Percentiles rank a stretch among this genome's conserved stretches.
Evolutionary conservation across 2,329 filamentous ascomycete species (phyloP).

Genomic region (Ophiostoma triangulosporum): DNA sequence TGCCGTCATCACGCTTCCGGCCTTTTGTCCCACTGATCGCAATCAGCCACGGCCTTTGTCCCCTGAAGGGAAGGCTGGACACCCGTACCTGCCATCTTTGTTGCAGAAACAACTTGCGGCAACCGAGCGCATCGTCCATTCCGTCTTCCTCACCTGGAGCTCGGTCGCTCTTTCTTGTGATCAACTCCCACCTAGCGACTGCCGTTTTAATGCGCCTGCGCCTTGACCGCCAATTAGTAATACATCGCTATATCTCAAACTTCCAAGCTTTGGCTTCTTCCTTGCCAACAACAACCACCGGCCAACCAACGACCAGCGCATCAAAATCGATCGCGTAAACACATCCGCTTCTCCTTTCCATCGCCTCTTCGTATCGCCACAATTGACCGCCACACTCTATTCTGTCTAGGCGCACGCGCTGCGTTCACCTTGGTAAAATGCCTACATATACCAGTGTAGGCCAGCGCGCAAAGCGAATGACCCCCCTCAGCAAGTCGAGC

Average conservation of each 20-base stretch:
- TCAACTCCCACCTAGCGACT: neutral
- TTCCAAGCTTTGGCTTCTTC: neutral
- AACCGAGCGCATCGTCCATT: neutral
- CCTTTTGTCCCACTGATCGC: neutral
- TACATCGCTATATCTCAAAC: neutral
- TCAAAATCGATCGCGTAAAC: too few relatives aligned
- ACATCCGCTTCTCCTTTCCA: neutral
- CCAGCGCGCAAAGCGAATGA: slow-evolving; percentile 1
- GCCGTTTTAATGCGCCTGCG: neutral
- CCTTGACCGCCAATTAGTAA: neutral
- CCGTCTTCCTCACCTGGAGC: neutral
- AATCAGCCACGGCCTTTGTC: neutral
- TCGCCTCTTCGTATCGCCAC: neutral
- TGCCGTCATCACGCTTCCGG: neutral
- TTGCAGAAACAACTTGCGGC: neutral
- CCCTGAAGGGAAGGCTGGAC: neutral
- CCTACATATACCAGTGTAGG: neutral
- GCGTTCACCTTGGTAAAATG: neutral
- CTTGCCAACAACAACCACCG: neutral
- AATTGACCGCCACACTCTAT: neutral
- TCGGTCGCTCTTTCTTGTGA: neutral
- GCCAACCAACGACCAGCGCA: neutral
- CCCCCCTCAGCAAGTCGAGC: neutral
- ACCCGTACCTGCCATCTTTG: neutral
- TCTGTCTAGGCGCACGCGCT: neutral